Percentiles rank a stretch among this genome's conserved stretches.
phyloP scores from a whole-genome alignment of 805 yeast species.

The Saccharomycopsis sp. region DNA sequence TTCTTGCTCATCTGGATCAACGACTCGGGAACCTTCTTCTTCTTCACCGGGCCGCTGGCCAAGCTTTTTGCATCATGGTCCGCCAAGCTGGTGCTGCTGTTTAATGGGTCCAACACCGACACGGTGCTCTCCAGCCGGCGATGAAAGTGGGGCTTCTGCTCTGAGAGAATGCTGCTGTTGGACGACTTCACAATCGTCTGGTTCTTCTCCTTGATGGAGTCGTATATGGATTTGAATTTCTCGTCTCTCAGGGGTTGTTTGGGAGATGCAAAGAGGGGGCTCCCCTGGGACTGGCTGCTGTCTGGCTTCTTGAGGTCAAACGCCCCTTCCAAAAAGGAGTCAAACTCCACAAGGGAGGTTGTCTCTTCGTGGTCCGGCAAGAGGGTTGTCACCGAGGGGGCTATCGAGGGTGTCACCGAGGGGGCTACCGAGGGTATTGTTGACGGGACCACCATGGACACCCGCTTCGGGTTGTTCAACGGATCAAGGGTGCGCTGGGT shows the following conservation, averaged over 20 bases:
- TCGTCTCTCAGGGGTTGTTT: background rate
- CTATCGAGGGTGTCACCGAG: background rate
- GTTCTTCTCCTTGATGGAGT: slow-evolving; percentile 8
- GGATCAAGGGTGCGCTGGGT: slow-evolving; percentile 11
- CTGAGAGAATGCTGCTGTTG: background rate
- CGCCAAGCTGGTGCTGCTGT: too few relatives aligned
- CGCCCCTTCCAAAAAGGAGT: slow-evolving; percentile 3
- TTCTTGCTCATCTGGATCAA: background rate
- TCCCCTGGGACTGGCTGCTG: background rate
- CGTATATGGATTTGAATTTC: slow-evolving; percentile 1
- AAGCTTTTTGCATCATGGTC: too few relatives aligned
- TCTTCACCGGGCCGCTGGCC: background rate
- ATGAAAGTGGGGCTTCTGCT: too few relatives aligned
- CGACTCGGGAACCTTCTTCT: slow-evolving; percentile 12
- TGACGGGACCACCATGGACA: background rate
- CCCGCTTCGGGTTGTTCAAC: slow-evolving; percentile 3
- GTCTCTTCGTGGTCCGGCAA: too few relatives aligned
- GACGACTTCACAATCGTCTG: slow-evolving; percentile 1
- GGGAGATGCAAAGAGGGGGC: background rate
- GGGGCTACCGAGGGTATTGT: background rate
- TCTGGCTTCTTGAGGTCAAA: slow-evolving; percentile 2
- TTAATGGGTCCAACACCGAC: background rate
- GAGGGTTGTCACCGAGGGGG: background rate
- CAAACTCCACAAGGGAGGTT: slow-evolving; percentile 6
- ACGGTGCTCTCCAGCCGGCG: background rate